These are phyloP conservation scores for Hyaloscypha bicolor DNA, from an alignment of 495 filamentous ascomycete species.

Conservation along the genomic window DNA sequence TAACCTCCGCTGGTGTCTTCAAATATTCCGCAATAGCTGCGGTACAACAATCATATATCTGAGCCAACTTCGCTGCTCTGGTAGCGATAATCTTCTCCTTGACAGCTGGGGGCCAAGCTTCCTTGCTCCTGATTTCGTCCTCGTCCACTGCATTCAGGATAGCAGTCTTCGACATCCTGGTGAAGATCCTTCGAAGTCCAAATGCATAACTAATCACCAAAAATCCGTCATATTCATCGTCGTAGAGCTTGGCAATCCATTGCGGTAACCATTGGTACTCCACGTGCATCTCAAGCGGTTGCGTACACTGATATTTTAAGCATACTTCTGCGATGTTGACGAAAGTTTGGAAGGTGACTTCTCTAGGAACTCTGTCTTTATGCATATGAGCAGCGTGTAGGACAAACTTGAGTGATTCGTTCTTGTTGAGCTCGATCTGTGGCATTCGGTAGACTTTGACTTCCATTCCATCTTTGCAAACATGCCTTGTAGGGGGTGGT, in stretches of 20 bases:
- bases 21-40: conserved; percentile 36
- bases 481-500: conserved; percentile 31
- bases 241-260: conserved; percentile 35
- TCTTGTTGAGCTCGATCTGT: conserved; percentile 39
- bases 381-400: conserved; percentile 49
- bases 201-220: conserved; percentile 46
- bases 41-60: conserved; percentile 36
- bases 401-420: conserved; percentile 39
- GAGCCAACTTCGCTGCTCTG: conserved; percentile 39
- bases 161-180: conserved; percentile 39
- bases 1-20: conserved; percentile 21
- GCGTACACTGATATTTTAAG: conserved; percentile 41
- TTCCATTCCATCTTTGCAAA: conserved; percentile 37
- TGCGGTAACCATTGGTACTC: conserved; percentile 45
- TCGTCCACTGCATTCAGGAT: conserved; percentile 39
- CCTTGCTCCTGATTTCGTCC: conserved; percentile 30
- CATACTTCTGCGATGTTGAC: conserved; percentile 43
- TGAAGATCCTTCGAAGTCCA: conserved; percentile 40
- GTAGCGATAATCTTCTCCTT: conserved; percentile 39
- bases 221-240: conserved; percentile 37
- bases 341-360: conserved; percentile 41
- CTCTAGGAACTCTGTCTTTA: conserved; percentile 39
- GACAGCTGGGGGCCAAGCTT: conserved; percentile 36
- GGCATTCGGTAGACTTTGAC: conserved; percentile 43
- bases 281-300: conserved; percentile 41